These are phyloP conservation scores for Bacidia rubella DNA, from an alignment of 495 filamentous ascomycete species.

Conservation along the genomic window DNA sequence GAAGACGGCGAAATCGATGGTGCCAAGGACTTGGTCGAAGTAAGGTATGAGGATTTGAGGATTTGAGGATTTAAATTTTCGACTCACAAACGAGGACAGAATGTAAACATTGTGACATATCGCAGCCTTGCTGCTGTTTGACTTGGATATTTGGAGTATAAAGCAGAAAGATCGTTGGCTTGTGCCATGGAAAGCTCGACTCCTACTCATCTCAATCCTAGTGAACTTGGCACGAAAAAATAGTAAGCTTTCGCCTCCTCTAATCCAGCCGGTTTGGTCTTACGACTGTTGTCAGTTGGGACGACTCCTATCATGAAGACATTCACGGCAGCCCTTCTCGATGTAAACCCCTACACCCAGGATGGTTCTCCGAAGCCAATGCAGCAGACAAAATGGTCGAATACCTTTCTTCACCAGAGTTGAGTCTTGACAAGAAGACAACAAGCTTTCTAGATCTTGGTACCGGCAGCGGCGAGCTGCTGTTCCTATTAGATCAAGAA, in stretches of 20 bases:
- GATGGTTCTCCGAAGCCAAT: slow-evolving; percentile 40
- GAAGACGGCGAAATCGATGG: no score
- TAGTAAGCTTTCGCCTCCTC: slow-evolving; percentile 27
- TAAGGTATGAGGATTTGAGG: no score
- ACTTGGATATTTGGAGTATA: no score
- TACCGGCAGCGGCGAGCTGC: slow-evolving; percentile 82
- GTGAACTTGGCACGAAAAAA: slow-evolving; percentile 41
- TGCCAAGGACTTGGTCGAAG: no score
- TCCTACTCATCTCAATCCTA: slow-evolving; percentile 34
- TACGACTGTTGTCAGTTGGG: slow-evolving; percentile 13
- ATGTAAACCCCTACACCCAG: slow-evolving; percentile 36
- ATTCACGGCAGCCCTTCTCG: slow-evolving; percentile 18
- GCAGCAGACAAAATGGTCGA: slow-evolving; percentile 36
- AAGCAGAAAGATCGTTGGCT: no score
- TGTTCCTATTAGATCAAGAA: slow-evolving; percentile 57
- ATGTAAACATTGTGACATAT: no score
- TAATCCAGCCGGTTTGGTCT: neutral
- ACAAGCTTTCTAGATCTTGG: slow-evolving; percentile 59
- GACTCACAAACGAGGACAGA: no score
- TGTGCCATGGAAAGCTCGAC: slow-evolving; percentile 14
- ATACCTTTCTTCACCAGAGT: slow-evolving; percentile 27
- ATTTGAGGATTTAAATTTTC: no score
- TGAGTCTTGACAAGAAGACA: slow-evolving; percentile 25
- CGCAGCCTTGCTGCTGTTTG: no score
- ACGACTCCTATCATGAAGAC: slow-evolving; percentile 16